A percentile compares a stretch with the other conserved stretches of the same genome.
phyloP scores from a whole-genome alignment of 2,329 filamentous ascomycete genomes.

The Colletotrichum melonis region DNA sequence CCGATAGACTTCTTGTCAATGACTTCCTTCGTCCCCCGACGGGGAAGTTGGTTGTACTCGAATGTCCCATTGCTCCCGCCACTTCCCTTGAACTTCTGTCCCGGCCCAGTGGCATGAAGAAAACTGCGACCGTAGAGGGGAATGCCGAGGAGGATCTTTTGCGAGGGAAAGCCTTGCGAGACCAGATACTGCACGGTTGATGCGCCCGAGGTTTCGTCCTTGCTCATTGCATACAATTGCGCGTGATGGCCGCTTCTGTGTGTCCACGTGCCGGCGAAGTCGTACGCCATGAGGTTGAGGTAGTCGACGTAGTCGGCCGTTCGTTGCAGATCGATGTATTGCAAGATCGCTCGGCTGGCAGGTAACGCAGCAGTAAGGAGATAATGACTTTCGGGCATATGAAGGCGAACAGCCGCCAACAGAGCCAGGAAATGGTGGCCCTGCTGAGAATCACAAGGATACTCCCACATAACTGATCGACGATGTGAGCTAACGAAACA shows the following conservation, averaged over 20 bases:
- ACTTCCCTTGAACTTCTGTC: conserved; percentile 67
- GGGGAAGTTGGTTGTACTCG: conserved; percentile 78
- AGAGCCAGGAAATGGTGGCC: conserved; percentile 78
- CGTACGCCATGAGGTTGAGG: conserved; percentile 84
- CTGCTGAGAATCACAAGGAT: conserved; percentile 74
- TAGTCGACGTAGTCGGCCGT: conserved; percentile 77
- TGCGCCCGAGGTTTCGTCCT: conserved; percentile 74
- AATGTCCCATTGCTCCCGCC: conserved; percentile 77
- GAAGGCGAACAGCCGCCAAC: conserved; percentile 72
- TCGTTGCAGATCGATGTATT: conserved; percentile 73
- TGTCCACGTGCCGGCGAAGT: conserved; percentile 80
- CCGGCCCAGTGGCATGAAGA: conserved; percentile 71
- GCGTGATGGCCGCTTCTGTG: conserved; percentile 78
- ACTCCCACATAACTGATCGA: conserved; percentile 80
- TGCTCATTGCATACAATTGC: conserved; percentile 74
- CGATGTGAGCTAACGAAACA: conserved; percentile 14
- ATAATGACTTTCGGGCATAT: conserved; percentile 76
- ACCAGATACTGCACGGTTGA: conserved; percentile 74
- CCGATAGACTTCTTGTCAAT: conserved; percentile 76
- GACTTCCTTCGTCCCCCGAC: conserved; percentile 69
- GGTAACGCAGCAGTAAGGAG: conserved; percentile 79
- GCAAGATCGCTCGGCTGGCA: conserved; percentile 72
- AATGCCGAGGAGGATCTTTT: conserved; percentile 81
- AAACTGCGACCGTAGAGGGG: conserved; percentile 83
- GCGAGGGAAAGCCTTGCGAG: conserved; percentile 72